Evolutionary conservation across 768 basidiomycete species (phyloP).

Genomic region (Rhizopogon vesiculosus): DNA sequence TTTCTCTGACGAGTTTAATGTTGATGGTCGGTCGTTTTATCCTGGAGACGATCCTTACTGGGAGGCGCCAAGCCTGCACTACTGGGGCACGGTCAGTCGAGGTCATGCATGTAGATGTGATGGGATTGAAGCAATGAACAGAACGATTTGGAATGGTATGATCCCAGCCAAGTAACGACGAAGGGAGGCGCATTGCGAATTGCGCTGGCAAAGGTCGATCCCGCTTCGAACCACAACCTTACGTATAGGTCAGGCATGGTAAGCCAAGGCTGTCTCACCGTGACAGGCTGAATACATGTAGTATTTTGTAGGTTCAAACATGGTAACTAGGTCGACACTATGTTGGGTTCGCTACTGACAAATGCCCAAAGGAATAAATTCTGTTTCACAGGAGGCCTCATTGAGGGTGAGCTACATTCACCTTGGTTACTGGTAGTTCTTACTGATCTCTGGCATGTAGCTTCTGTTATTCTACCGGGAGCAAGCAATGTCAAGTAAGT

Average conservation of each 20-base stretch:
- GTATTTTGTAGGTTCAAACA: conserved; percentile 21
- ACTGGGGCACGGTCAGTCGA: conserved; percentile 53
- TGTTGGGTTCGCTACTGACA: not conserved
- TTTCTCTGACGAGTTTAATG: conserved; percentile 82
- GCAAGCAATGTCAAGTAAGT: conserved; percentile 32
- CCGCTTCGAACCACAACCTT: conserved; percentile 40
- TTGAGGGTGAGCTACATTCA: conserved; percentile 36
- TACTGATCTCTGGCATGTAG: conserved; percentile 12
- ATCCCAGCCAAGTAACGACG: conserved; percentile 50
- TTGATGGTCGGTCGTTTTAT: conserved; percentile 66
- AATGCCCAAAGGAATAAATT: conserved; percentile 52
- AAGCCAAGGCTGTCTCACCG: conserved; percentile 16
- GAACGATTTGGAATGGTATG: conserved; percentile 55
- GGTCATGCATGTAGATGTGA: not conserved
- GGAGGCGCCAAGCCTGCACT: conserved; percentile 54
- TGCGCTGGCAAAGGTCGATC: conserved; percentile 40
- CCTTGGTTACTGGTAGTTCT: not conserved
- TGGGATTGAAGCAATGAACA: not conserved
- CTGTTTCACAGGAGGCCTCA: conserved; percentile 76
- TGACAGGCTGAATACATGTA: conserved; percentile 18
- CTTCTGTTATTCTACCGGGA: conserved; percentile 38
- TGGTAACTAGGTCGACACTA: conserved; percentile 12
- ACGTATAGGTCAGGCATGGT: conserved; percentile 41
- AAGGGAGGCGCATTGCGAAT: conserved; percentile 45
- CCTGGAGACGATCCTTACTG: conserved; percentile 66